These are phyloP conservation scores for Pulveroboletus sp. DNA, from an alignment of 768 basidiomycete species.

Conservation along the genomic window DNA sequence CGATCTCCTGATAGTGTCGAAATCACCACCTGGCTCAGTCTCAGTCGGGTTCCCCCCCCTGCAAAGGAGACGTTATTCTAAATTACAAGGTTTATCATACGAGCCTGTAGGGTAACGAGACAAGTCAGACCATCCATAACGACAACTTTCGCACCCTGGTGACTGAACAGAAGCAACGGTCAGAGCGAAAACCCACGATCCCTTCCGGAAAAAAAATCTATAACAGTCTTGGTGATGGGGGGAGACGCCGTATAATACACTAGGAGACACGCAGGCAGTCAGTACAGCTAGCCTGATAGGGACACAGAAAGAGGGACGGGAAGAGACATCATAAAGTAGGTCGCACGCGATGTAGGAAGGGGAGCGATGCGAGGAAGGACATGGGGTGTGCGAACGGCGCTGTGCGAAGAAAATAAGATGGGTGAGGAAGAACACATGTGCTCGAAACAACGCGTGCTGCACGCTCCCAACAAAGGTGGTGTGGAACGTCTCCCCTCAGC, in stretches of 20 bases:
- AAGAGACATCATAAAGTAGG: background rate
- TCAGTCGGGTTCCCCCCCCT: too few relatives aligned
- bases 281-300: background rate
- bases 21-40: too few relatives aligned
- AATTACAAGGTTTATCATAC: slow-evolving; percentile 13
- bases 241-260: slow-evolving; percentile 1
- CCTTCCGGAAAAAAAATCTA: background rate
- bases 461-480: background rate
- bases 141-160: background rate
- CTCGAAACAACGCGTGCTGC: too few relatives aligned
- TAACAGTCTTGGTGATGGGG: background rate
- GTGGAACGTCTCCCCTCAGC: background rate
- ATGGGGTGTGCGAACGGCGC: background rate
- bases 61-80: background rate
- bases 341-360: background rate
- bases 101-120: background rate
- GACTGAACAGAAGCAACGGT: too few relatives aligned
- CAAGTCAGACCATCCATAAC: background rate
- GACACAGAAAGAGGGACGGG: too few relatives aligned
- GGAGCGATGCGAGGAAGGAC: background rate
- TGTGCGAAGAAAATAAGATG: too few relatives aligned
- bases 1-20: too few relatives aligned
- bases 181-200: background rate
- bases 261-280: background rate
- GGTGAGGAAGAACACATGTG: too few relatives aligned